phyloP scores from a whole-genome alignment of 139 green algal species.

The Marvania coccoides region DNA sequence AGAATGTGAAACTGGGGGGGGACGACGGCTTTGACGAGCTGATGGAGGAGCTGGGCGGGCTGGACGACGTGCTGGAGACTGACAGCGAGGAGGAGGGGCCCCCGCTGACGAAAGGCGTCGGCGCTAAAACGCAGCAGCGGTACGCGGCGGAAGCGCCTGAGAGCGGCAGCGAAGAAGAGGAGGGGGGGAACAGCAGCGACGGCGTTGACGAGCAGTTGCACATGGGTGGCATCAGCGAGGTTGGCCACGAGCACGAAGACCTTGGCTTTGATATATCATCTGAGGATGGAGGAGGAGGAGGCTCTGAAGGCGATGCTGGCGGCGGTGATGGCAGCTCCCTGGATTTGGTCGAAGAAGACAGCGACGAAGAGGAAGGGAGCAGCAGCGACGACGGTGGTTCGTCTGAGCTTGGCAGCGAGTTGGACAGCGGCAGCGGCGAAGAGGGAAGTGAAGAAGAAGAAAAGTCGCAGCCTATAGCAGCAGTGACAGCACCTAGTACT shows the following conservation, averaged over 20 bases:
- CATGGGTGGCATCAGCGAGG: neutral
- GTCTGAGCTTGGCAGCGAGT: neutral
- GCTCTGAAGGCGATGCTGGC: neutral
- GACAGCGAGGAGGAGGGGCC: neutral
- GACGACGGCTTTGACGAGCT: conserved; percentile 41
- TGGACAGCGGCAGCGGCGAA: conserved; percentile 2
- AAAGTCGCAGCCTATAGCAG: neutral
- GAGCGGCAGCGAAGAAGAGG: neutral
- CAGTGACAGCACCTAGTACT: neutral
- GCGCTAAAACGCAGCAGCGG: neutral
- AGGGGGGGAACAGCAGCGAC: neutral
- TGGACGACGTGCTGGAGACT: neutral
- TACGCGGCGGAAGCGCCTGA: neutral
- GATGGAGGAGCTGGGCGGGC: conserved; percentile 15
- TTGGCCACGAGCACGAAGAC: neutral
- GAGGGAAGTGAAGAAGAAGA: conserved; percentile 6
- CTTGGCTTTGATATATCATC: neutral
- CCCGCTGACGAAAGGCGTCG: neutral
- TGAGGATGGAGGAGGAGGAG: neutral
- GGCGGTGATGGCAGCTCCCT: neutral
- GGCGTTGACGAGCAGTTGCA: neutral
- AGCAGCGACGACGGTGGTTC: neutral
- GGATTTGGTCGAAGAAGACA: too few relatives aligned
- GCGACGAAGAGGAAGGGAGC: neutral
- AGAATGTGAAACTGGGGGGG: conserved; percentile 7